Base-by-base conservation (phyloP, 2,329 filamentous ascomycete species). In the Aspergillus sp. region DNA sequence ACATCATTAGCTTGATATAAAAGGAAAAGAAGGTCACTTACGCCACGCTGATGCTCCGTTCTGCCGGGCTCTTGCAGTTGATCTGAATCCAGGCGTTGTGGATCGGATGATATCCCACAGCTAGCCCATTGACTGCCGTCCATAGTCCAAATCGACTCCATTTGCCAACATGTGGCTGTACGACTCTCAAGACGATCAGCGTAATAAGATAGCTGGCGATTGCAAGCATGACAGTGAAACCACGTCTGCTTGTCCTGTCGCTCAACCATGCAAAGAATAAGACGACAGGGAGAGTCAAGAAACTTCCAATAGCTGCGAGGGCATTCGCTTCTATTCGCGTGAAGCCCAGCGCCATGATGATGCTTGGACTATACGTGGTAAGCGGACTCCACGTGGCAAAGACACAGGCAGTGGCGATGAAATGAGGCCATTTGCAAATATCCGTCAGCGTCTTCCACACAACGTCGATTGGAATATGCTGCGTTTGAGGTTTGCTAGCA, bases 71-170 rank as follows among this genome's bases (percentile, higher is more conserved):
- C 10, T 59, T 61, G 49, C 75, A 77, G 49, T 78, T 79, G 6
- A 77, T 58, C 52, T 77, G 73, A 12, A 75, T 60, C 75, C 74
- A 78, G 0, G 72, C 67, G 54, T 78, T 78, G 43, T 77, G 73
- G 1, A 75, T 65, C 0, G 75, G 75, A 54, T 78, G 75, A 48
- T 78, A 78, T 0, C 75, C 72, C 7, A 78, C 75, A 0, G 75
- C 73, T 32, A 78, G 69, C 2, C 61, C 61, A 53, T 78, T 78
- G 3, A 77, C 66, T 0, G 64, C 62, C 3, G 75, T 78, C 75
- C 75, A 78, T 5, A 79, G 57, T 0, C 67, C 73, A 62, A 72
- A 76, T 8, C 68, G 66, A 6, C 66, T 67, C 75, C 76, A 78
- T 47, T 66, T 70, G 0, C 70, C 68, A 0, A 72, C 69, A 37